Percentiles rank a stretch among this genome's conserved stretches.
Conservation (phyloP, 768 basidiomycete species). For the Cyclocybe aegerita region DNA sequence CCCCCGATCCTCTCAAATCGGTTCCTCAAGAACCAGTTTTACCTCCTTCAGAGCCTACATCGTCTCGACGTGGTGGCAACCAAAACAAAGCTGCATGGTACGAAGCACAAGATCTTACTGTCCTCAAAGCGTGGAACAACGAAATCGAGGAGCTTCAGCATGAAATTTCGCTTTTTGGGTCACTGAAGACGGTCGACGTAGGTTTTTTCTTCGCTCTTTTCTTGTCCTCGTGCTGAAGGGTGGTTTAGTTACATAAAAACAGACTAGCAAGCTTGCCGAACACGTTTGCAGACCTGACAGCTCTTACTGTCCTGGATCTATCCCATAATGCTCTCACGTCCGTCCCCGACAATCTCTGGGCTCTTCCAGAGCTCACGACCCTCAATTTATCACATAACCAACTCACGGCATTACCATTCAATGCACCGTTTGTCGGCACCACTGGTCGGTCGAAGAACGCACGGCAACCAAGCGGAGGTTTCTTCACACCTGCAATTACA, state of each 20-base stretch:
- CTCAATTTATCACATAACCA: constrained; percentile 75
- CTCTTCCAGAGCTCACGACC: constrained; percentile 62
- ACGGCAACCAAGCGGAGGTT: constrained; percentile 43
- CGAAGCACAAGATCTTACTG: constrained; percentile 75
- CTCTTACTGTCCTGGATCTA: constrained; percentile 67
- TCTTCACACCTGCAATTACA: constrained; percentile 62
- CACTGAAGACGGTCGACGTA: constrained; percentile 78
- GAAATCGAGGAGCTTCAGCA: constrained; percentile 77
- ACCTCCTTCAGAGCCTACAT: constrained; percentile 34
- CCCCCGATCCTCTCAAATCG: constrained; percentile 65
- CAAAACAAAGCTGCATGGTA: constrained; percentile 67
- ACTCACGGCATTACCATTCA: constrained; percentile 60
- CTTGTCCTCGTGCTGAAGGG: constrained; percentile 6
- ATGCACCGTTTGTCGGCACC: constrained; percentile 47
- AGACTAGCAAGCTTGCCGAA: constrained; percentile 59
- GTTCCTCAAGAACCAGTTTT: constrained; percentile 61
- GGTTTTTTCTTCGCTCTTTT: constrained; percentile 24
- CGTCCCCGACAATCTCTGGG: constrained; percentile 63
- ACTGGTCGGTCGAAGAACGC: constrained; percentile 21
- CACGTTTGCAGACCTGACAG: constrained; percentile 66
- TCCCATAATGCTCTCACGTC: constrained; percentile 68
- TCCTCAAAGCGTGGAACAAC: constrained; percentile 80
- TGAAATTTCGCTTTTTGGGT: constrained; percentile 83
- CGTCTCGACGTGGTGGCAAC: constrained; percentile 37
- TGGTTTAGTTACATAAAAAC: constrained; percentile 71